Conservation (phyloP, 176 grass and related monocot genomes). For the Otatea glauca region DNA sequence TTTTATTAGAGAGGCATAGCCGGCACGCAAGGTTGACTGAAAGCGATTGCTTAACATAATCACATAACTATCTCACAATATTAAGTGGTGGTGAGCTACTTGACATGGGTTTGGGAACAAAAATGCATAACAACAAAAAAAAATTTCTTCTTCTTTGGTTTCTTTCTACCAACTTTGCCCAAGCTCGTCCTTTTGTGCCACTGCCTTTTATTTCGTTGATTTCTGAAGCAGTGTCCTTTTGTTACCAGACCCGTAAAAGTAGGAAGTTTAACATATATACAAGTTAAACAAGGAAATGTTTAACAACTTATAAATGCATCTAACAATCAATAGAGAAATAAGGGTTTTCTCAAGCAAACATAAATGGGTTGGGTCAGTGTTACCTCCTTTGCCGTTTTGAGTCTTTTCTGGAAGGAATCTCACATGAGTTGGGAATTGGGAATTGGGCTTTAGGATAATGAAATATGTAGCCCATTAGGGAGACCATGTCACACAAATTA, state of each 20-base stretch:
- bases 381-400: slow-evolving; percentile 28
- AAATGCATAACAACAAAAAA: not conserved
- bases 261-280: slow-evolving; percentile 34
- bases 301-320: slow-evolving; percentile 10
- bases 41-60: slow-evolving; percentile 37
- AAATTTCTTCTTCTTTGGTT: not conserved
- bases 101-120: slow-evolving; percentile 6
- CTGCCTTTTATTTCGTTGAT: slow-evolving; percentile 10
- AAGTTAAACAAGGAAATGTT: slow-evolving; percentile 33
- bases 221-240: not conserved
- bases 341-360: not conserved
- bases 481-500: slow-evolving; percentile 71
- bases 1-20: slow-evolving; percentile 1
- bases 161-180: not conserved
- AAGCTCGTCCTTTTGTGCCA: not conserved
- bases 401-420: slow-evolving; percentile 45
- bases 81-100: slow-evolving; percentile 14
- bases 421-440: slow-evolving; percentile 25
- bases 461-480: slow-evolving; percentile 66
- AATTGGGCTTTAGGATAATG: slow-evolving; percentile 56
- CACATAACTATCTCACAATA: slow-evolving; percentile 5
- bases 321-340: slow-evolving; percentile 19
- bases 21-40: slow-evolving; percentile 36
- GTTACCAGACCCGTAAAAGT: not conserved
- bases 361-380: slow-evolving; percentile 9